Evolutionary conservation across 139 green algal genomes (phyloP).

Genomic region (Closterium sp.): DNA sequence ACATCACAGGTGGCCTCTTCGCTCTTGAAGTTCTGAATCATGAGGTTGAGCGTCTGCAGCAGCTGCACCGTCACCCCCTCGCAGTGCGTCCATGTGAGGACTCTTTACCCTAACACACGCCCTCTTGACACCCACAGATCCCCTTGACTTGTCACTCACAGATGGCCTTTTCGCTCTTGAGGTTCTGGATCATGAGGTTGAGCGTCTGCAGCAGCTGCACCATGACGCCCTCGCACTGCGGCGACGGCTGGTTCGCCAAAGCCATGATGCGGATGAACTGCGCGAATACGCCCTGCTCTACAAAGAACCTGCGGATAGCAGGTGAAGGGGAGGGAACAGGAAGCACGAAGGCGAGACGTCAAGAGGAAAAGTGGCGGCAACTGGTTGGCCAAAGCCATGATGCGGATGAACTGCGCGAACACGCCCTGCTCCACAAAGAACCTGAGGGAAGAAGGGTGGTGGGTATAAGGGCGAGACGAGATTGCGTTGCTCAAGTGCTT

Average conservation of each 20-base stretch:
- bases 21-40: slow-evolving; percentile 92
- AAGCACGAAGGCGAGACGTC: background rate
- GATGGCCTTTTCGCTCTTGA: slow-evolving; percentile 79
- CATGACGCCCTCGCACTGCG: slow-evolving; percentile 76
- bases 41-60: slow-evolving; percentile 80
- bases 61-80: slow-evolving; percentile 74
- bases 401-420: slow-evolving; percentile 78
- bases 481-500: too few species aligned
- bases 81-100: too few species aligned
- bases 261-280: slow-evolving; percentile 84
- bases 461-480: too few species aligned
- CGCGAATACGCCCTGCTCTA: slow-evolving; percentile 86
- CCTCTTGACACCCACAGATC: too few species aligned
- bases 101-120: too few species aligned
- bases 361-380: slow-evolving; percentile 63
- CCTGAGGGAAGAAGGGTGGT: slow-evolving; percentile 17
- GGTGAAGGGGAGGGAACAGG: background rate
- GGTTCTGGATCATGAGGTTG: slow-evolving; percentile 95
- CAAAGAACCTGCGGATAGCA: slow-evolving; percentile 73
- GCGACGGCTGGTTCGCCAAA: slow-evolving; percentile 57
- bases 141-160: slow-evolving; percentile 44
- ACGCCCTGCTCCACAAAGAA: slow-evolving; percentile 94
- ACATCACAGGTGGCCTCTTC: slow-evolving; percentile 80
- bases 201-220: slow-evolving; percentile 74
- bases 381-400: slow-evolving; percentile 68